phyloP scores from a whole-genome alignment of 1,284 basidiomycete species.

The Trametes sp. region DNA sequence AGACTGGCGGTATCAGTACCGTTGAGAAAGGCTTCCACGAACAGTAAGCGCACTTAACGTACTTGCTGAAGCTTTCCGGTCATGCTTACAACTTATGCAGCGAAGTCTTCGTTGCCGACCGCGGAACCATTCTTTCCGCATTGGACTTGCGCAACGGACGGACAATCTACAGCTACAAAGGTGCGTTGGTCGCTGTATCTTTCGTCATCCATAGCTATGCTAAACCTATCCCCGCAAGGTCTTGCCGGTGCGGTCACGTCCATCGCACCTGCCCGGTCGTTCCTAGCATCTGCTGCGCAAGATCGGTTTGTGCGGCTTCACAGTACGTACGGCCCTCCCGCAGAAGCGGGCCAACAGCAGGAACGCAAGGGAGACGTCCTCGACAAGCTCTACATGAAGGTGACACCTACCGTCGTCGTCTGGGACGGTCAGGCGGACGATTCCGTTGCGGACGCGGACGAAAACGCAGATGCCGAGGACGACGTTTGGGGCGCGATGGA shows the following conservation, averaged over 20 bases:
- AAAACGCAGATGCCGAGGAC: slow-evolving; percentile 52
- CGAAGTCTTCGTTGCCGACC: slow-evolving; percentile 81
- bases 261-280: slow-evolving; percentile 58
- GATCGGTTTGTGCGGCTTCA: slow-evolving; percentile 83
- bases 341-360: slow-evolving; percentile 57
- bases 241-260: slow-evolving; percentile 75
- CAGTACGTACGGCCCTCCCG: slow-evolving; percentile 64
- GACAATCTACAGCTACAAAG: slow-evolving; percentile 77
- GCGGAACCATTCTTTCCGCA: slow-evolving; percentile 71
- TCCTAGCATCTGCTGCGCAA: slow-evolving; percentile 66
- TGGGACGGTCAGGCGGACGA: slow-evolving; percentile 61
- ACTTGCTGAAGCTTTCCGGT: not conserved
- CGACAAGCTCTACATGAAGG: slow-evolving; percentile 74
- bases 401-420: slow-evolving; percentile 65
- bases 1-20: slow-evolving; percentile 71
- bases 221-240: slow-evolving; percentile 48
- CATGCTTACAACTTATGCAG: slow-evolving; percentile 47
- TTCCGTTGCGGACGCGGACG: slow-evolving; percentile 47
- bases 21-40: slow-evolving; percentile 70
- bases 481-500: slow-evolving; percentile 52
- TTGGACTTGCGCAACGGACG: slow-evolving; percentile 81
- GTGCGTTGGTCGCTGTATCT: slow-evolving; percentile 43
- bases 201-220: not conserved
- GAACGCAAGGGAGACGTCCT: slow-evolving; percentile 72
- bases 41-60: slow-evolving; percentile 61